Percentiles rank a stretch among this genome's conserved stretches.
These are phyloP conservation scores for Colletotrichum ledebouriae DNA, from an alignment of 2,329 filamentous ascomycete genomes.

Conservation along the genomic window DNA sequence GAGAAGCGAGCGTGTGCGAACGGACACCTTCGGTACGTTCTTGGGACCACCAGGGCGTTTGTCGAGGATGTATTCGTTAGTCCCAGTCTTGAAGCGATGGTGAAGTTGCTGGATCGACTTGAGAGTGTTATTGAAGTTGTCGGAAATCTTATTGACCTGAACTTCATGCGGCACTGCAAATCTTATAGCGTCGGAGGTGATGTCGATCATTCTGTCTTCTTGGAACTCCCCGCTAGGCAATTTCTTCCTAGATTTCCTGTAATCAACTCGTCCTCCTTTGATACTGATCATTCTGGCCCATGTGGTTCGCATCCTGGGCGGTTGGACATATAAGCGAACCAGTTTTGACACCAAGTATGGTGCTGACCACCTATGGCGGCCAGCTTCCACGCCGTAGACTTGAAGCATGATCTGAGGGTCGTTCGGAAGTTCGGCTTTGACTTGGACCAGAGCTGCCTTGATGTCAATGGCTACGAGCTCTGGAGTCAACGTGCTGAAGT, in stretches of 20 bases:
- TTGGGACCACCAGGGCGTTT: slow-evolving; percentile 91
- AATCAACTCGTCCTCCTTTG: slow-evolving; percentile 83
- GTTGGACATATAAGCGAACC: slow-evolving; percentile 87
- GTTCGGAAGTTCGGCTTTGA: slow-evolving; percentile 89
- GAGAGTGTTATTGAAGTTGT: slow-evolving; percentile 89
- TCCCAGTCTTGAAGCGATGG: slow-evolving; percentile 89
- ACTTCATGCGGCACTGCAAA: slow-evolving; percentile 92
- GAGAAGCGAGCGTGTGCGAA: slow-evolving; percentile 84
- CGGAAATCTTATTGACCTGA: slow-evolving; percentile 89
- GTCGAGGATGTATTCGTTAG: slow-evolving; percentile 87
- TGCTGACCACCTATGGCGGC: slow-evolving; percentile 87
- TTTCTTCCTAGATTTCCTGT: slow-evolving; percentile 82
- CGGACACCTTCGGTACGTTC: slow-evolving; percentile 84
- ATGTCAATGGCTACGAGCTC: slow-evolving; percentile 88
- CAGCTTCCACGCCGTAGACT: slow-evolving; percentile 84
- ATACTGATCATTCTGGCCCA: slow-evolving; percentile 91
- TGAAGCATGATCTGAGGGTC: slow-evolving; percentile 95
- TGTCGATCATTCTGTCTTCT: slow-evolving; percentile 86
- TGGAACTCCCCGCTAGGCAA: slow-evolving; percentile 67
- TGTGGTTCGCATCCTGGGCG: slow-evolving; percentile 82
- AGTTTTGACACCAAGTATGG: slow-evolving; percentile 85
- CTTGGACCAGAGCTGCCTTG: slow-evolving; percentile 83
- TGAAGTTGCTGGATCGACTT: slow-evolving; percentile 94
- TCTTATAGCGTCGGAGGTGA: slow-evolving; percentile 87
- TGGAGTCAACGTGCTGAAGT: slow-evolving; percentile 51